These are phyloP conservation scores for Aspergillus sojae DNA, from an alignment of 2,329 filamentous ascomycete genomes.

Conservation along the genomic window DNA sequence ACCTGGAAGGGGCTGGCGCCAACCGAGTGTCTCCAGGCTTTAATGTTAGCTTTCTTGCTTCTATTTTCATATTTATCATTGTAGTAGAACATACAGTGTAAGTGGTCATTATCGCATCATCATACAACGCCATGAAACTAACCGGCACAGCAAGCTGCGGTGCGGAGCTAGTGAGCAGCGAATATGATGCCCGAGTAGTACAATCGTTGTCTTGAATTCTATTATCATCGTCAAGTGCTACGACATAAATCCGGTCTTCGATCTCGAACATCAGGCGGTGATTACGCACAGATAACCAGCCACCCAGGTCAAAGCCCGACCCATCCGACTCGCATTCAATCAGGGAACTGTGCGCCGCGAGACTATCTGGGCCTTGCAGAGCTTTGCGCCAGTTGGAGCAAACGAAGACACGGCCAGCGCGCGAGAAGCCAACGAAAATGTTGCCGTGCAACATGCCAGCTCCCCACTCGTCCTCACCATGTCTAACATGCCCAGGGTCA, in stretches of 20 bases:
- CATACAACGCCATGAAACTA: conserved; percentile 51
- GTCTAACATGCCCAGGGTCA: conserved; percentile 28
- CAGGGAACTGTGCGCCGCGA: conserved; percentile 33
- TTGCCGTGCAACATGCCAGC: conserved; percentile 48
- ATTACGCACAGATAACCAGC: conserved; percentile 49
- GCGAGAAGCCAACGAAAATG: conserved; percentile 49
- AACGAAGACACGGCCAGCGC: conserved; percentile 47
- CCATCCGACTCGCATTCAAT: conserved; percentile 48
- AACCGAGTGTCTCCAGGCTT: conserved; percentile 32
- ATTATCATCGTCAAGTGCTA: conserved; percentile 42
- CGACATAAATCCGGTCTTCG: conserved; percentile 46
- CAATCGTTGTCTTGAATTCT: conserved; percentile 24
- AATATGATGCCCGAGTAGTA: conserved; percentile 31
- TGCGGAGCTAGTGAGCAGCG: conserved; percentile 39
- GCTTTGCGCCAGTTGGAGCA: conserved; percentile 48
- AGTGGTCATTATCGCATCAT: conserved; percentile 52
- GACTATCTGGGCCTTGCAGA: conserved; percentile 29
- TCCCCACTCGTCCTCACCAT: conserved; percentile 50
- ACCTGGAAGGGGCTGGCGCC: conserved; percentile 26
- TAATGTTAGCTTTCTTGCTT: conserved; percentile 16
- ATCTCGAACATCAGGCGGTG: conserved; percentile 50
- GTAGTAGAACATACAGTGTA: conserved; percentile 37
- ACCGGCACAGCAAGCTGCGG: conserved; percentile 46
- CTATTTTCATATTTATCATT: background rate
- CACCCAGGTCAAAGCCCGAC: conserved; percentile 48